These are phyloP conservation scores for Scutellaria barbata DNA, from an alignment of 257 asterid species.

Conservation along the genomic window DNA sequence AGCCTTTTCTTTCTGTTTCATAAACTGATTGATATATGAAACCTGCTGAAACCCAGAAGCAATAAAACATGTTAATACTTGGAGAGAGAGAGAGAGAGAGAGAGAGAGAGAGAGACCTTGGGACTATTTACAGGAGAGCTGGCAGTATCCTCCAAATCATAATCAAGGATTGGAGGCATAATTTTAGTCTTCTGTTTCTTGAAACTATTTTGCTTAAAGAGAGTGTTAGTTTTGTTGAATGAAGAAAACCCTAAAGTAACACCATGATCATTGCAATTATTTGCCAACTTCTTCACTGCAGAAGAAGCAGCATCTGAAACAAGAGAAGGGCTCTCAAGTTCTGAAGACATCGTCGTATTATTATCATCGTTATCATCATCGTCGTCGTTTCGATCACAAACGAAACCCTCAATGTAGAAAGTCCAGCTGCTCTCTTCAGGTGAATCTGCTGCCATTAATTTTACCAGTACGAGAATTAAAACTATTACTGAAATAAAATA, in stretches of 20 bases:
- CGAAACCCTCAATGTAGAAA: constrained; percentile 69
- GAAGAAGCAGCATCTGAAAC: constrained; percentile 73
- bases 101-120: constrained; percentile 47
- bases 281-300: constrained; percentile 41
- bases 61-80: neutral
- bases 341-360: constrained; percentile 34
- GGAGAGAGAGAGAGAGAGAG: neutral
- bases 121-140: constrained; percentile 82
- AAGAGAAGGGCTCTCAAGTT: constrained; percentile 49
- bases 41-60: constrained; percentile 39
- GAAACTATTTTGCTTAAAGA: constrained; percentile 42
- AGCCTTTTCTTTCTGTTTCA: constrained; percentile 45
- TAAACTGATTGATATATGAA: constrained; percentile 50
- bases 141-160: constrained; percentile 79
- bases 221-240: too few relatives aligned
- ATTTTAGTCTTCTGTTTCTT: constrained; percentile 56
- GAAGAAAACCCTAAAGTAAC: constrained; percentile 23
- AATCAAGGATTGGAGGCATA: constrained; percentile 34
- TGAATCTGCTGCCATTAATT: constrained; percentile 36
- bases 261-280: neutral
- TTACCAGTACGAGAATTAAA: neutral
- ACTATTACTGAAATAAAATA: too few relatives aligned
- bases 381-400: constrained; percentile 29
- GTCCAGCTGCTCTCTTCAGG: constrained; percentile 87
- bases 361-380: constrained; percentile 6